Evolutionary conservation across 108 stramenopile species (phyloP).

Genomic region (Skeletonema potamos): DNA sequence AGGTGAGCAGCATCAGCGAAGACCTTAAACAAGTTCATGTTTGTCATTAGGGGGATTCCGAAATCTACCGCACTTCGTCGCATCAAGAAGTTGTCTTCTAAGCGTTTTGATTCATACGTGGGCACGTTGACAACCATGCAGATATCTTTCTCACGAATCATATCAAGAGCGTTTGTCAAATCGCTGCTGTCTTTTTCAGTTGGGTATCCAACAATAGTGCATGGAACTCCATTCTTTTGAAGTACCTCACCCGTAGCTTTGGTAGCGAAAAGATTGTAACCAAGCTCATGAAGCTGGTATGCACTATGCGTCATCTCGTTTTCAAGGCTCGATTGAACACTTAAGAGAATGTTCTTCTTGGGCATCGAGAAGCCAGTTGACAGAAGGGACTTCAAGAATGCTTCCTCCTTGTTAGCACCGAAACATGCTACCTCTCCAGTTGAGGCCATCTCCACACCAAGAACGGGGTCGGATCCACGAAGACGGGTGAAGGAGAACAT

Average conservation of each 20-base stretch:
- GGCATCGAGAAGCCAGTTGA: conserved; percentile 96
- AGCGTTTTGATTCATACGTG: conserved; percentile 75
- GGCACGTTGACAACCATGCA: conserved; percentile 96
- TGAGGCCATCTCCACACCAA: conserved; percentile 99
- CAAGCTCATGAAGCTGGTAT: conserved; percentile 84
- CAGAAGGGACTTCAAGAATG: conserved; percentile 95
- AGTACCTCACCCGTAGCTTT: conserved; percentile 83
- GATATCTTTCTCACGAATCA: conserved; percentile 78
- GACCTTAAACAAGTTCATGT: conserved; percentile 88
- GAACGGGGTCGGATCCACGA: conserved; percentile 96
- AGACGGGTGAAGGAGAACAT: conserved; percentile 99
- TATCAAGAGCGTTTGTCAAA: conserved; percentile 67
- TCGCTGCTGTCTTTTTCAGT: conserved; percentile 58
- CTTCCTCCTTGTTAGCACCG: conserved; percentile 95
- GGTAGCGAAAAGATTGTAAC: conserved; percentile 92
- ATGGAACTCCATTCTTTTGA: conserved; percentile 83
- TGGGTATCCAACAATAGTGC: conserved; percentile 84
- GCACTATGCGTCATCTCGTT: conserved; percentile 87
- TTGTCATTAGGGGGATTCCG: conserved; percentile 94
- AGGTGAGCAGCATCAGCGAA: conserved; percentile 80
- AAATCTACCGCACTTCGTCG: conserved; percentile 96
- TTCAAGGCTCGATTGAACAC: conserved; percentile 82
- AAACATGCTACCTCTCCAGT: conserved; percentile 99
- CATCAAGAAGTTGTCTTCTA: conserved; percentile 93
- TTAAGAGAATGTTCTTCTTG: conserved; percentile 88